A percentile compares a stretch with the other conserved stretches of the same genome.
These are phyloP conservation scores for Hypoxylon trugodes DNA, from an alignment of 495 filamentous ascomycete species.

Conservation along the genomic window DNA sequence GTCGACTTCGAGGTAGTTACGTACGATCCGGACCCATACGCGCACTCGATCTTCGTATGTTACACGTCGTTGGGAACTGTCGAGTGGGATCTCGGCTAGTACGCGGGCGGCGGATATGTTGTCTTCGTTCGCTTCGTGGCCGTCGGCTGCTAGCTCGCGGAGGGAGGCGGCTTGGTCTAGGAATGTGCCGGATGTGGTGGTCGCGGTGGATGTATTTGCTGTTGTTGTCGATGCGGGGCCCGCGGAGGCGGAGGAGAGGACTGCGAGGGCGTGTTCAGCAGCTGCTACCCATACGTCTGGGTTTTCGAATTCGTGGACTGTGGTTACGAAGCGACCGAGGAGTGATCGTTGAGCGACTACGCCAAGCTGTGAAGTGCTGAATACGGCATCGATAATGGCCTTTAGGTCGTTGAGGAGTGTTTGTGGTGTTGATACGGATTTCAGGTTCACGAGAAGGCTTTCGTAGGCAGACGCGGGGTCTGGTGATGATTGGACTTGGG, in stretches of 20 bases:
- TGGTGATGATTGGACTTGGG: slow-evolving; percentile 64
- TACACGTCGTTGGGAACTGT: slow-evolving; percentile 84
- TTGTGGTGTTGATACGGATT: slow-evolving; percentile 61
- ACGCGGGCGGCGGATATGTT: slow-evolving; percentile 77
- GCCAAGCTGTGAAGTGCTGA: slow-evolving; percentile 68
- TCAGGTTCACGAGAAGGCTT: slow-evolving; percentile 69
- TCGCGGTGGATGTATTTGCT: slow-evolving; percentile 47
- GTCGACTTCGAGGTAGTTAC: slow-evolving; percentile 93
- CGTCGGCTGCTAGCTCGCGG: slow-evolving; percentile 81
- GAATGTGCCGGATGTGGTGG: slow-evolving; percentile 60
- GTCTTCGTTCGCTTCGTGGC: slow-evolving; percentile 84
- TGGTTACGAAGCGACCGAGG: slow-evolving; percentile 70
- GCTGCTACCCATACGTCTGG: slow-evolving; percentile 71
- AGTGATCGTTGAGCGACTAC: slow-evolving; percentile 78
- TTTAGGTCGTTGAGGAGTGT: slow-evolving; percentile 70
- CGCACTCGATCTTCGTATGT: slow-evolving; percentile 77
- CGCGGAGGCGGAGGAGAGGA: slow-evolving; percentile 59
- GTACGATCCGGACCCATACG: slow-evolving; percentile 93
- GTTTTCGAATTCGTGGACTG: slow-evolving; percentile 63
- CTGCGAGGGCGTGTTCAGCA: slow-evolving; percentile 70
- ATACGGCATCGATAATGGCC: slow-evolving; percentile 72
- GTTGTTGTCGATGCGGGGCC: slow-evolving; percentile 60
- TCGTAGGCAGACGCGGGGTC: slow-evolving; percentile 68
- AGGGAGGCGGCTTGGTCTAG: slow-evolving; percentile 88
- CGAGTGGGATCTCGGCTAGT: slow-evolving; percentile 85